Evolutionary conservation across 345 rosid species (phyloP).

Genomic region (Eucalyptus lansdowneana): DNA sequence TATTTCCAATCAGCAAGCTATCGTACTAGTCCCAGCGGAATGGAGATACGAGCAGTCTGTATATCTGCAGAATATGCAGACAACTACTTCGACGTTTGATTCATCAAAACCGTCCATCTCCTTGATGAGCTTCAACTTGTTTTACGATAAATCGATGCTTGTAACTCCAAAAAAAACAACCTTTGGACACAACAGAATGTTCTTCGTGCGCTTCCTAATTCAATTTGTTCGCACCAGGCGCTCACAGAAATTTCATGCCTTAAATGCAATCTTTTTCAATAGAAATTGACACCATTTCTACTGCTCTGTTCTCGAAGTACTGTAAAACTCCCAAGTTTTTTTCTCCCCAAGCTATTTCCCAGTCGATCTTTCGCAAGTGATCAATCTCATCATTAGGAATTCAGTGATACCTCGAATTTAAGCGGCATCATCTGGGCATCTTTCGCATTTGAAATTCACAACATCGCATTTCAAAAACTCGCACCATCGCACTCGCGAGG

Average conservation of each 20-base stretch:
- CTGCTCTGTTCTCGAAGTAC: background rate
- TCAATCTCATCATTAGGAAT: background rate
- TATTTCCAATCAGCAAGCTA: background rate
- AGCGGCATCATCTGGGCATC: background rate
- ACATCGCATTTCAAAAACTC: background rate
- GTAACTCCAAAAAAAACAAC: background rate
- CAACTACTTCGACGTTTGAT: background rate
- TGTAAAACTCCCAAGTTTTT: background rate
- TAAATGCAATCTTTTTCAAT: no score
- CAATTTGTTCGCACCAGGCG: background rate
- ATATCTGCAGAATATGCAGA: background rate
- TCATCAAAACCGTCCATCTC: background rate
- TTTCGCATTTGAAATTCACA: background rate
- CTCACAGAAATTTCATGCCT: no score
- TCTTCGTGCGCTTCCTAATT: background rate
- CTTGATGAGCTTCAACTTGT: background rate
- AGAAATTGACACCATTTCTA: background rate
- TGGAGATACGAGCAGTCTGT: background rate
- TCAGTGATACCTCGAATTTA: background rate
- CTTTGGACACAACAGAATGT: background rate
- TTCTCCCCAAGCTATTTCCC: background rate
- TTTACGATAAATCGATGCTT: background rate
- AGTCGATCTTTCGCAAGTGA: background rate
- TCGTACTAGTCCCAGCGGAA: background rate
- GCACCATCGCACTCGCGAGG: background rate